Conservation (phyloP, 2,329 filamentous ascomycete species). For the Calonectria pauciramosa region DNA sequence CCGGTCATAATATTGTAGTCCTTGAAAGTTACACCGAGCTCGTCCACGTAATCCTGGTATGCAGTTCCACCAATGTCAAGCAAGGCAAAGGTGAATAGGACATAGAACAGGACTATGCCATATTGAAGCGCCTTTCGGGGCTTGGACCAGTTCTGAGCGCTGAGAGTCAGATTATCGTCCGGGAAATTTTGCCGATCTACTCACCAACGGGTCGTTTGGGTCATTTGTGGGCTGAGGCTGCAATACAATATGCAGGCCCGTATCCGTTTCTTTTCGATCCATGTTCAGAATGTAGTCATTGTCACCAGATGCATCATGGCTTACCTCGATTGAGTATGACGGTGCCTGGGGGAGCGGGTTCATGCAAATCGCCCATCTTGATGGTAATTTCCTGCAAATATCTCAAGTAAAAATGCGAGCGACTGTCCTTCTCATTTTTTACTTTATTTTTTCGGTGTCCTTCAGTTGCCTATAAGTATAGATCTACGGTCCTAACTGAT, state of each 20-base stretch:
- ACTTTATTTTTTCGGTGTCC: not conserved
- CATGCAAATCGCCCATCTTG: not conserved
- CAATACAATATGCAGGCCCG: not conserved
- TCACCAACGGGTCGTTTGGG: not conserved
- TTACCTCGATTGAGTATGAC: not conserved
- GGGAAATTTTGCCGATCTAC: not conserved
- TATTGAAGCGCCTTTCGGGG: conserved; percentile 50
- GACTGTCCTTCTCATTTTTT: not conserved
- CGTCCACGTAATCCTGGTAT: not conserved
- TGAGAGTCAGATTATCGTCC: not conserved
- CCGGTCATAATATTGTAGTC: conserved; percentile 16
- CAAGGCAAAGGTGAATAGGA: conserved; percentile 77
- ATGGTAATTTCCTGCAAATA: not conserved
- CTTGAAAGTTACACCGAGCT: conserved; percentile 17
- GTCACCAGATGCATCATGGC: not conserved
- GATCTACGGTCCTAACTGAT: not conserved
- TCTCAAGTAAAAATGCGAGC: not conserved
- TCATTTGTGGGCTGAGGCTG: not conserved
- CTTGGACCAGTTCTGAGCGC: conserved; percentile 26
- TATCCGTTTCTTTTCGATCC: not conserved
- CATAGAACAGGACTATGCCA: conserved; percentile 70
- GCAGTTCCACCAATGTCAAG: conserved; percentile 52
- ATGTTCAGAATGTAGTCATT: not conserved
- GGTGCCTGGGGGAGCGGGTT: not conserved
- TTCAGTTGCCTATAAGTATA: not conserved